These are phyloP conservation scores for Epichloe baconii DNA, from an alignment of 2,329 filamentous ascomycete genomes.

Conservation along the genomic window DNA sequence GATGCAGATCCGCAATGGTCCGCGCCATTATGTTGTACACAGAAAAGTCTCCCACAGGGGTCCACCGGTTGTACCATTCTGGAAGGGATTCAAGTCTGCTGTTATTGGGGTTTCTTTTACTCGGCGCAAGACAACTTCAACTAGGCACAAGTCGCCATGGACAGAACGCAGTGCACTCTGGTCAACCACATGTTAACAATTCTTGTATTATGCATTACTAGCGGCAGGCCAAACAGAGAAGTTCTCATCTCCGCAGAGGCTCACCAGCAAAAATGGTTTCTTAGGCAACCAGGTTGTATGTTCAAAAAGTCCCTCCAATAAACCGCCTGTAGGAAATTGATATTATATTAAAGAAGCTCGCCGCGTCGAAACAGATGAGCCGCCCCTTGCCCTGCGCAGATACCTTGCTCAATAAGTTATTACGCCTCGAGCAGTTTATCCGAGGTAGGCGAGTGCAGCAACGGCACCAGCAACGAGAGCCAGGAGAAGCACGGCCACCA, in stretches of 20 bases:
- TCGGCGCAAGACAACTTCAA: no score
- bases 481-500: slow-evolving; percentile 18
- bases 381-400: neutral
- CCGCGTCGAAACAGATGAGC: neutral
- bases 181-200: neutral
- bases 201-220: neutral
- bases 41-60: no score
- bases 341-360: neutral
- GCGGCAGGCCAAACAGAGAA: neutral
- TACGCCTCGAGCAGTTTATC: slow-evolving; percentile 8
- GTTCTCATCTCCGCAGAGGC: neutral
- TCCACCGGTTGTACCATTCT: no score
- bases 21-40: no score
- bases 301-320: neutral
- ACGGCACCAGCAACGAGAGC: slow-evolving; percentile 21
- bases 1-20: no score
- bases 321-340: neutral
- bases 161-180: neutral
- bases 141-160: no score
- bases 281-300: neutral
- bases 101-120: no score
- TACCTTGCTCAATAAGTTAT: neutral
- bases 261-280: neutral
- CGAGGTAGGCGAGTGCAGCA: slow-evolving; percentile 21
- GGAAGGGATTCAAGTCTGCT: no score